Percentiles rank a stretch among this genome's conserved stretches.
phyloP scores from a whole-genome alignment of 208 protist species.

The Trypanosoma rangeli region DNA sequence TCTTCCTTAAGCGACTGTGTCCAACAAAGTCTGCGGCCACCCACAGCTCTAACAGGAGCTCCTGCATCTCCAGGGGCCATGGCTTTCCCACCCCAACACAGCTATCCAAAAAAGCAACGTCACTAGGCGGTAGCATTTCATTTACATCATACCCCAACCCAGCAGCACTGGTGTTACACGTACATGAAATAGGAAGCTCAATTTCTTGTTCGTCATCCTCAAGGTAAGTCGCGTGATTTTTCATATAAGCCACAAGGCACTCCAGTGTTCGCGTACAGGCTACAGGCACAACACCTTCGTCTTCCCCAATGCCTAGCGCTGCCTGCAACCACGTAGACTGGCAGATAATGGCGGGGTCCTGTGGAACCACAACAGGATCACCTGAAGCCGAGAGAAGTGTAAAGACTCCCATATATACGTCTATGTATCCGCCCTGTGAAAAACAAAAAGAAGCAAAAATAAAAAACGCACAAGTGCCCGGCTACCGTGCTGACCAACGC shows the following conservation, averaged over 20 bases:
- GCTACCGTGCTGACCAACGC: no score
- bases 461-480: no score
- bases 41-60: constrained; percentile 55
- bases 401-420: constrained; percentile 19
- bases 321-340: constrained; percentile 44
- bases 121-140: constrained; percentile 13
- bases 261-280: constrained; percentile 35
- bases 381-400: constrained; percentile 31
- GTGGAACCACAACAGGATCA: constrained; percentile 10
- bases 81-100: background rate
- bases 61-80: constrained; percentile 27
- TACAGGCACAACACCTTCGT: constrained; percentile 44
- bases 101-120: constrained; percentile 27
- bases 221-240: constrained; percentile 20
- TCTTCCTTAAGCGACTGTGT: constrained; percentile 34
- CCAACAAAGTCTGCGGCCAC: constrained; percentile 59
- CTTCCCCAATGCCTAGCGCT: constrained; percentile 40
- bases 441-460: constrained; percentile 27
- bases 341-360: constrained; percentile 14
- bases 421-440: background rate
- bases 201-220: constrained; percentile 5
- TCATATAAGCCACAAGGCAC: constrained; percentile 45
- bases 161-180: background rate
- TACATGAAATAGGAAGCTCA: constrained; percentile 24
- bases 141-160: constrained; percentile 27